Evolutionary conservation across 768 basidiomycete species (phyloP), one percentile per base, ranked within the genome.

Genomic region (Xerocomellus chrysenteron): DNA sequence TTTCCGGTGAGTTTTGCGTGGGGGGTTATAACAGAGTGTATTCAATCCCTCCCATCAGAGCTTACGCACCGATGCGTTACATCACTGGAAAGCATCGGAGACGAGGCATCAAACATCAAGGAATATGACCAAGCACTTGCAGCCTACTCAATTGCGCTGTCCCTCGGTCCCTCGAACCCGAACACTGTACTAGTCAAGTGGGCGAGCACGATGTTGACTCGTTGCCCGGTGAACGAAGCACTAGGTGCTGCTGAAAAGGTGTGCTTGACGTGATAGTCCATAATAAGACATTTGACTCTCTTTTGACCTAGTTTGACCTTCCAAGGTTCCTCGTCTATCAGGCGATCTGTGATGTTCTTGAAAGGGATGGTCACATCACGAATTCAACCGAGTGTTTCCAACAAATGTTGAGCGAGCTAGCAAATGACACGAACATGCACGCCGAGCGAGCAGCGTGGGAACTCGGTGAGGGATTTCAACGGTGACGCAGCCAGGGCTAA

Each of bases 321-420:
- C 41, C 56, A 0, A 46, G 8, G n/a, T 49, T 54, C 24, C 3
- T 11, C 7, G 21, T 58, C 5, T 58, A 58, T 12, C 47, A 14
- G 5, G 24, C 16, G 13, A 50, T 58, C 0, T 63, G 56, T n/a
- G 40, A 58, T 1, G 40, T n/a, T n/a, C 62, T 63, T 5, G 50
- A 55, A 35, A 0, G 3, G 2, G 28, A 41, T 0, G 51, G 47
- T 26, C 41, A 36, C 0, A 1, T 55, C 32, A 5, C 13, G 5
- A 51, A 58, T 13, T 51, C 51, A 13, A 19, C 47, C 7, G 21
- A 46, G 4, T 53, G 13, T 11, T 59, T 59, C 26, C 33, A 0
- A 24, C 43, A n/a, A 19, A 41, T 63, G 47, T 32, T n/a, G 14
- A 30, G 6, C 9, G 54, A 63, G 11, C 16, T 56, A 10, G n/a